A percentile compares a stretch with the other conserved stretches of the same genome.
Conservation (phyloP, 2,329 filamentous ascomycete genomes). For the Penicillium rolfsii region DNA sequence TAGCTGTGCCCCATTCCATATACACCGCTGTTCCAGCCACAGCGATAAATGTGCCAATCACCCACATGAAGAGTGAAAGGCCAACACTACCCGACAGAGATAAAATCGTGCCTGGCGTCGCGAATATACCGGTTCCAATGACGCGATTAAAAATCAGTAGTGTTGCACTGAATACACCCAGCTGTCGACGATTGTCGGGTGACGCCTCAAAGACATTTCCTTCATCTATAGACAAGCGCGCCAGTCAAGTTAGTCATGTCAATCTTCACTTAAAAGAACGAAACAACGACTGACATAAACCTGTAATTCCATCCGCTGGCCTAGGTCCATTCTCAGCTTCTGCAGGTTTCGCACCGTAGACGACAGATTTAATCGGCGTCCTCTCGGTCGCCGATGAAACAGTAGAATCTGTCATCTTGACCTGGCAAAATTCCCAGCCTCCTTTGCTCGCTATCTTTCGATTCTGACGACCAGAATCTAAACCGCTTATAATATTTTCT, state of each 20-base stretch:
- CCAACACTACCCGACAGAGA: slow-evolving; percentile 51
- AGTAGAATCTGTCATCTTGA: slow-evolving; percentile 23
- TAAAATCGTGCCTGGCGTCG: slow-evolving; percentile 52
- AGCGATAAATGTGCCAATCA: slow-evolving; percentile 53
- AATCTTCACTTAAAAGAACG: neutral
- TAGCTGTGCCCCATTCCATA: slow-evolving; percentile 55
- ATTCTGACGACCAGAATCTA: neutral
- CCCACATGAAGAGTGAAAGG: slow-evolving; percentile 54
- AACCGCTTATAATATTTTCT: slow-evolving; percentile 16
- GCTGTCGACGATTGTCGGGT: slow-evolving; percentile 43
- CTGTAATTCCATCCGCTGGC: slow-evolving; percentile 38
- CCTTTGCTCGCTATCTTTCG: too few species aligned
- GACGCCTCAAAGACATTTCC: slow-evolving; percentile 42
- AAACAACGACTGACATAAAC: slow-evolving; percentile 34
- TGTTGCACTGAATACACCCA: slow-evolving; percentile 47
- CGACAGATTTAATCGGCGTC: slow-evolving; percentile 23
- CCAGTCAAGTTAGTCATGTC: neutral
- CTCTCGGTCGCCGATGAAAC: slow-evolving; percentile 17
- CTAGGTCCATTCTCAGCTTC: slow-evolving; percentile 28
- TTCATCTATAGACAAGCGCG: slow-evolving; percentile 32
- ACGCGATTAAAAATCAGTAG: slow-evolving; percentile 55
- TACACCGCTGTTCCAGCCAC: slow-evolving; percentile 51
- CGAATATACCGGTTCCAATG: slow-evolving; percentile 56
- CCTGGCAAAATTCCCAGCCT: neutral
- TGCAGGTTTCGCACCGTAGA: slow-evolving; percentile 27